Evolutionary conservation across 139 green algal genomes (phyloP), one percentile per base, ranked within the genome.

Genomic region (Pleodorina starrii): DNA sequence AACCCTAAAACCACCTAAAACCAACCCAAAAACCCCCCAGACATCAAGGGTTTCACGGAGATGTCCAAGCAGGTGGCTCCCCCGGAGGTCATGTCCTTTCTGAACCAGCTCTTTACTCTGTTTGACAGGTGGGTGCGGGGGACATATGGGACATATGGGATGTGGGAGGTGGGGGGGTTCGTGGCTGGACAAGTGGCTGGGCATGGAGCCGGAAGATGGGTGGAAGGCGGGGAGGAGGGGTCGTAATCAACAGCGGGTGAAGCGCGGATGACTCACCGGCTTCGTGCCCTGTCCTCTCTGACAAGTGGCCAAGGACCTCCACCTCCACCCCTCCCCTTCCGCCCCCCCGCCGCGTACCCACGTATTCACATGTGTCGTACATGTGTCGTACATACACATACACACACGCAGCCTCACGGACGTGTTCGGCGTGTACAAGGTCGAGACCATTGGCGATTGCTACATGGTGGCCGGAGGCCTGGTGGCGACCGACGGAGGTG

Each of bases 61-160:
- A 94, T 95, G 89, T 89, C 72, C 38, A 92, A 91, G 78, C 29
- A 74, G 23, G 90, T 94, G 11, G 35, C 72, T 36, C 90, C 93
- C 0, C 38, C 83, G 16, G 38, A 72, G 38, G 93, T 95, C 48
- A 93, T 95, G 91, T 44, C 35, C 21, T 93, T 93, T 73, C 87
- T 95, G 38, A 95, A 95, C 54, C 48, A 89, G 44, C 89, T 95
- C 32, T 95, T 91, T 85, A 85, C 71, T 7, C 40, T 38, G 25
- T 87, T 90, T 36, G 89, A 92, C 84, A 86, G 77, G 74, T 63
- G 63, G 29, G 63, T 21, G 63, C 11, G 63, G 16, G 54, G 54
- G 54, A 12, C 50, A 60, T 14, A 60, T n/a, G 50, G 50, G 50
- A 60, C 14, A 17, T 17, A 60, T 17, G 17, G 50, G 17, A 17